These are phyloP conservation scores for Microdochium nivale DNA, from an alignment of 2,329 filamentous ascomycete genomes.

Conservation along the genomic window DNA sequence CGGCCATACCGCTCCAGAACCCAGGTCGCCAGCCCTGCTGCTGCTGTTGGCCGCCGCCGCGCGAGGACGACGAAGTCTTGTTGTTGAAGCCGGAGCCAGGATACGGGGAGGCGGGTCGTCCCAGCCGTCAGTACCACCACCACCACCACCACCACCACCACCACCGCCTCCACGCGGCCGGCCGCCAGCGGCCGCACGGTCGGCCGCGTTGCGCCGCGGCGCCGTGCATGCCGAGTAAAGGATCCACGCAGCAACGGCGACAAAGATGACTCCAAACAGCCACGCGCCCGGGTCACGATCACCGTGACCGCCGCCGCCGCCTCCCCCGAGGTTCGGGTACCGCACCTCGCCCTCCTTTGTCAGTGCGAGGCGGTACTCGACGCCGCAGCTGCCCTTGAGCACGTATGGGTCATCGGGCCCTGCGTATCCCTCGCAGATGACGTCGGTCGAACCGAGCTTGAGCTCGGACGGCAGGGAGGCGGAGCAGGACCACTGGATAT, in stretches of 20 bases:
- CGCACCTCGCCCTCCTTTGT: conserved; percentile 67
- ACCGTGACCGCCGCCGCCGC: conserved; percentile 15
- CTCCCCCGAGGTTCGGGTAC: conserved; percentile 49
- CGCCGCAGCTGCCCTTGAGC: conserved; percentile 86
- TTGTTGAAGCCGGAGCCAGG: conserved; percentile 21
- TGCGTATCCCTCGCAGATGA: conserved; percentile 84
- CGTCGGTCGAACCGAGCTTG: conserved; percentile 75
- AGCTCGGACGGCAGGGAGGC: conserved; percentile 52
- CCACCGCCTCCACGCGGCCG: conserved; percentile 23
- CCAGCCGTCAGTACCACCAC: conserved; percentile 24
- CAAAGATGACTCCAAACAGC: conserved; percentile 55
- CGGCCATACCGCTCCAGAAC: conserved; percentile 63
- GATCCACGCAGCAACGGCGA: conserved; percentile 52
- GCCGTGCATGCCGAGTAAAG: conserved; percentile 39
- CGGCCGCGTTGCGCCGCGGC: neutral
- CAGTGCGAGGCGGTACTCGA: conserved; percentile 75
- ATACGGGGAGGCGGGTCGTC: conserved; percentile 48
- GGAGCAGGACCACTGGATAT: conserved; percentile 87
- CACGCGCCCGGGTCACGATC: conserved; percentile 24
- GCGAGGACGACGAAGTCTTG: conserved; percentile 23
- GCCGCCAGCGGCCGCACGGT: neutral
- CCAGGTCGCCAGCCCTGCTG: conserved; percentile 57
- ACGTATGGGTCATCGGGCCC: conserved; percentile 71
- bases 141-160: conserved; percentile 30
- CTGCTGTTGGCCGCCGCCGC: conserved; percentile 4